Percentiles rank a stretch among this genome's conserved stretches.
phyloP scores from a whole-genome alignment of 2,329 filamentous ascomycete species.

The Stachybotrys chartarum region DNA sequence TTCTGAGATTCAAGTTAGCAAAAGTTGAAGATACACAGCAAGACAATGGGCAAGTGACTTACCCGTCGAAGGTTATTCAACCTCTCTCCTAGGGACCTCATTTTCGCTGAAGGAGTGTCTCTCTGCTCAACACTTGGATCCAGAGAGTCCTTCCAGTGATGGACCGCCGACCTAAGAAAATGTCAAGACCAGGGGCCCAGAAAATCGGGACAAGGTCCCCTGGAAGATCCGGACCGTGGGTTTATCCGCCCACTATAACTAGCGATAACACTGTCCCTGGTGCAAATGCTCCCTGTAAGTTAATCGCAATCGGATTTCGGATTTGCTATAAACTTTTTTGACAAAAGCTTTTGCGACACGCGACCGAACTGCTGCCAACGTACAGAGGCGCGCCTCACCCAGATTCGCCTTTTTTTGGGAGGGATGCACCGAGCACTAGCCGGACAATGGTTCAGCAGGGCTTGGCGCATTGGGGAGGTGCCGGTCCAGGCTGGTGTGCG shows the following conservation, averaged over 20 bases:
- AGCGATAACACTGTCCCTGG: no score
- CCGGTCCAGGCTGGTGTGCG: conserved; percentile 31
- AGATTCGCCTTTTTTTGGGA: conserved; percentile 2
- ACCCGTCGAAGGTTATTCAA: conserved; percentile 69
- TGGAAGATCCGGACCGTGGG: not conserved
- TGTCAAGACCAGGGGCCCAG: not conserved
- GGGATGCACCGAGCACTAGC: conserved; percentile 38
- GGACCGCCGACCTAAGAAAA: not conserved
- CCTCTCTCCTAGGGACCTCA: conserved; percentile 52
- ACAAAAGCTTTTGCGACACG: not conserved
- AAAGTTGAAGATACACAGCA: not conserved
- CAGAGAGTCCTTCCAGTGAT: not conserved
- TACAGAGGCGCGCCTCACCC: conserved; percentile 3
- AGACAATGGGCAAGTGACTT: conserved; percentile 26
- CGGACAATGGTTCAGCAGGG: conserved; percentile 34
- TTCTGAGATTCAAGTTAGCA: conserved; percentile 26
- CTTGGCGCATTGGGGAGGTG: conserved; percentile 33
- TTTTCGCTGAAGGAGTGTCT: conserved; percentile 10
- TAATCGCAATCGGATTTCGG: no score
- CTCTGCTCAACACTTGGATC: no score
- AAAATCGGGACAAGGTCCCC: not conserved
- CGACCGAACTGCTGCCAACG: not conserved
- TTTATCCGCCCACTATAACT: not conserved
- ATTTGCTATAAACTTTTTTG: no score
- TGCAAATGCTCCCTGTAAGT: no score